These are phyloP conservation scores for Draba incana DNA, from an alignment of 345 rosid genomes.

Conservation along the genomic window DNA sequence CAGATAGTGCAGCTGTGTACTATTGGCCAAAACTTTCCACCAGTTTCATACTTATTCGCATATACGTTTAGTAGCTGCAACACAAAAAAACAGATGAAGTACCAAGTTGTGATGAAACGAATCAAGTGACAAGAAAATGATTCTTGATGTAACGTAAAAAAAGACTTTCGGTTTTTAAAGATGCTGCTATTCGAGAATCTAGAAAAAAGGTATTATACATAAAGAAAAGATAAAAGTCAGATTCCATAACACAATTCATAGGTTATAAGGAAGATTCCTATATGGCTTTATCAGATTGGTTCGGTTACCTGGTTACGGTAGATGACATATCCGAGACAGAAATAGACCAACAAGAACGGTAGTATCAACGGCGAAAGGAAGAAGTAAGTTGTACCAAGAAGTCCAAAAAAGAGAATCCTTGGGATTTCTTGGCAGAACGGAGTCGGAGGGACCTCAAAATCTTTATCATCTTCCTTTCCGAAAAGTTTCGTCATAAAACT, in stretches of 20 bases:
- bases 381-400: constrained; percentile 85
- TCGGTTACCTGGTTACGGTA: constrained; percentile 79
- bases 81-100: constrained; percentile 20
- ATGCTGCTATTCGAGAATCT: constrained; percentile 37
- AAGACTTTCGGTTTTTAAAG: constrained; percentile 27
- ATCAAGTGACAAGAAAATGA: constrained; percentile 32
- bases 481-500: constrained; percentile 47
- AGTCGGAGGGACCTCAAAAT: constrained; percentile 62
- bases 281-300: constrained; percentile 20
- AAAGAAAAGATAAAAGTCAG: constrained; percentile 15
- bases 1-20: constrained; percentile 73
- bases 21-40: constrained; percentile 81
- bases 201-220: constrained; percentile 12
- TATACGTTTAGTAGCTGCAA: constrained; percentile 81
- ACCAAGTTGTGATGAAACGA: constrained; percentile 32
- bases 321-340: constrained; percentile 82
- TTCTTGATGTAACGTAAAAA: constrained; percentile 36
- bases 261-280: constrained; percentile 32
- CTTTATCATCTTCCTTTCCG: constrained; percentile 49
- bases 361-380: constrained; percentile 87
- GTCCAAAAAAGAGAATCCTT: constrained; percentile 68
- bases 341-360: constrained; percentile 85
- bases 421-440: constrained; percentile 75
- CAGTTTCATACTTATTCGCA: constrained; percentile 72
- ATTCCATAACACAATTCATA: constrained; percentile 33